Evolutionary conservation across 768 basidiomycete genomes (phyloP).

Genomic region (Epithele typhae): DNA sequence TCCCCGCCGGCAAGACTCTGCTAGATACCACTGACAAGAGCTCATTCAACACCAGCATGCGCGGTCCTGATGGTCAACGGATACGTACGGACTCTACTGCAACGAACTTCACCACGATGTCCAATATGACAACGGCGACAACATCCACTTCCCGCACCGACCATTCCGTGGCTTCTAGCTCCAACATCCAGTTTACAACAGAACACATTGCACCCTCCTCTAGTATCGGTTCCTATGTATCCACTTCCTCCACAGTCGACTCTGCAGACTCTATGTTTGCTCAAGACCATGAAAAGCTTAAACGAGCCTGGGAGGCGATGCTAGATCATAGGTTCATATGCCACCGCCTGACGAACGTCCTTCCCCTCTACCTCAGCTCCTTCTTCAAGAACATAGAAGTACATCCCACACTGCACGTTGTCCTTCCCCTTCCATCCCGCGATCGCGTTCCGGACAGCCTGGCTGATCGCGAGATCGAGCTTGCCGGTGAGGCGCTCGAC

Average conservation of each 20-base stretch:
- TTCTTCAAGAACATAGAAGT: conserved; percentile 52
- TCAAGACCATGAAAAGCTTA: conserved; percentile 59
- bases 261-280: conserved; percentile 25
- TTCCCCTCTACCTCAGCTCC: conserved; percentile 63
- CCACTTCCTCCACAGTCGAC: conserved; percentile 7
- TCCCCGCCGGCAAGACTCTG: conserved; percentile 36
- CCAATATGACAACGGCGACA: background rate
- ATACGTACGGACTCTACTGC: conserved; percentile 10
- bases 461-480: background rate
- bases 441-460: background rate
- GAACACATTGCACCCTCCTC: background rate
- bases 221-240: conserved; percentile 3
- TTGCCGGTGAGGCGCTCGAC: background rate
- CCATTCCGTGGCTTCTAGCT: background rate
- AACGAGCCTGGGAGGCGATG: conserved; percentile 67
- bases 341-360: conserved; percentile 47
- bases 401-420: conserved; percentile 44
- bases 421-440: conserved; percentile 39
- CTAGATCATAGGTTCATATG: conserved; percentile 53
- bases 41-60: background rate
- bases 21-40: background rate
- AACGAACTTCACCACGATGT: conserved; percentile 2
- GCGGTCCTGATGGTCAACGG: background rate
- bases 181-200: conserved; percentile 7
- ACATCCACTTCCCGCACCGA: background rate